Evolutionary conservation across 306 rosid species (phyloP), one percentile per base, ranked within the genome.

Genomic region (Urtica urens): DNA sequence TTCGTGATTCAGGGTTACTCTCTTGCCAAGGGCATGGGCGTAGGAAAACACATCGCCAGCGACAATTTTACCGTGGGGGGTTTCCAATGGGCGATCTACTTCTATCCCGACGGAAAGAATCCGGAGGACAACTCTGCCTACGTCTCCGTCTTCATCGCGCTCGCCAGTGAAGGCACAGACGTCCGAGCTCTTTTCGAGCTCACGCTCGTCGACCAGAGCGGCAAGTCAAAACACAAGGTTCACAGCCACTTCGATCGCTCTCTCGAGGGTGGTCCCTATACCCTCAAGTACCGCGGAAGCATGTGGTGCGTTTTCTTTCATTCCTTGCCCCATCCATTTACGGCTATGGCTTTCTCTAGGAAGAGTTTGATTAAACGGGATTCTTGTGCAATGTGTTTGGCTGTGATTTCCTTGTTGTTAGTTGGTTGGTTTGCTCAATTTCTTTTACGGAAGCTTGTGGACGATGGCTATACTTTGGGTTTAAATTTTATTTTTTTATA

Each of bases 211-310:
- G 97, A 90, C 38, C 97, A 90, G 59, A 78, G 94, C 56, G 79
- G 92, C 2, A 74, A 80, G 20, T 86, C 68, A n/a, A 81, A 84
- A 51, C 97, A 90, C 47, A 90, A 90, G 73, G 92, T 90, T 11
- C 95, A 90, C 53, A 78, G 84, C 74, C 95, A 84, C 69, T 90
- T 90, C 46, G 95, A 90, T 57, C 90, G 97, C 3, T 66, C 87
- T 11, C 92, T 90, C 15, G 93, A 84, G 61, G 79, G 93, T 34
- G 97, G 97, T 3, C 97, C 97, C 23, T 90, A 81, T 41, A 81
- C 97, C 41, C 86, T 90, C 71, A 90, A 84, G 77, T 84, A 84
- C 43, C 59, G 95, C 30, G 97, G 97, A 24, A 90, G 97, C 77
- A 90, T 84, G 97, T 90, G 97, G 97, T 88, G 10, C 10, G 83